phyloP scores from a whole-genome alignment of 305 asterid genomes.

The Fraxinus paxiana region DNA sequence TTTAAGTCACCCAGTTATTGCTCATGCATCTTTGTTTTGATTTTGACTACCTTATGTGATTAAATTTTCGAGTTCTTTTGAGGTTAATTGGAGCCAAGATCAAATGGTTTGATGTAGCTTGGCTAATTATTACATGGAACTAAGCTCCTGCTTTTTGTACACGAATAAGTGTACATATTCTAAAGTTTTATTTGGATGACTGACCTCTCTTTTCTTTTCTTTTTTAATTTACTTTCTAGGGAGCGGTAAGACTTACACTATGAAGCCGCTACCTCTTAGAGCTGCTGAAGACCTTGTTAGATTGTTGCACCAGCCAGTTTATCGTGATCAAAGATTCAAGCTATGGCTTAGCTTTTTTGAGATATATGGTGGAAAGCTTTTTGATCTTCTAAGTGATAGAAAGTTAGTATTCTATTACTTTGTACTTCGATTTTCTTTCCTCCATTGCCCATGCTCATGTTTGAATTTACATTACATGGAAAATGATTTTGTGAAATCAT shows the following conservation, averaged over 20 bases:
- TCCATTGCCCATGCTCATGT: slow-evolving; percentile 3
- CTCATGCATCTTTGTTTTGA: background rate
- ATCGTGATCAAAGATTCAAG: slow-evolving; percentile 87
- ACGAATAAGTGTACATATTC: background rate
- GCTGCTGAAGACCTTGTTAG: slow-evolving; percentile 93
- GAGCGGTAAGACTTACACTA: slow-evolving; percentile 97
- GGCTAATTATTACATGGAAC: slow-evolving; percentile 12
- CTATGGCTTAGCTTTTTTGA: slow-evolving; percentile 97
- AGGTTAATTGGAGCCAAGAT: background rate
- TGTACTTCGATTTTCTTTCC: slow-evolving; percentile 19
- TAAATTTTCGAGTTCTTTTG: background rate
- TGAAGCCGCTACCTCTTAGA: slow-evolving; percentile 98
- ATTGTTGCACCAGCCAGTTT: slow-evolving; percentile 78
- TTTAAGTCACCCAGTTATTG: background rate
- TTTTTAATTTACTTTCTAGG: slow-evolving; percentile 41
- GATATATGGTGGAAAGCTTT: slow-evolving; percentile 94
- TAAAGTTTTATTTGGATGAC: slow-evolving; percentile 8
- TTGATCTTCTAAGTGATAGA: slow-evolving; percentile 91
- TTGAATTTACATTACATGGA: slow-evolving; percentile 13
- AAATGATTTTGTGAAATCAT: background rate
- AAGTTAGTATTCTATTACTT: slow-evolving; percentile 52
- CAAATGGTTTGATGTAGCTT: slow-evolving; percentile 17
- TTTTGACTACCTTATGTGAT: background rate
- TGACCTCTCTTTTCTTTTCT: slow-evolving; percentile 4
- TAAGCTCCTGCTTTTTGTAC: slow-evolving; percentile 15